Base-by-base conservation (phyloP, 805 yeast genomes). In the Tetrapisispora iriomotensis region DNA sequence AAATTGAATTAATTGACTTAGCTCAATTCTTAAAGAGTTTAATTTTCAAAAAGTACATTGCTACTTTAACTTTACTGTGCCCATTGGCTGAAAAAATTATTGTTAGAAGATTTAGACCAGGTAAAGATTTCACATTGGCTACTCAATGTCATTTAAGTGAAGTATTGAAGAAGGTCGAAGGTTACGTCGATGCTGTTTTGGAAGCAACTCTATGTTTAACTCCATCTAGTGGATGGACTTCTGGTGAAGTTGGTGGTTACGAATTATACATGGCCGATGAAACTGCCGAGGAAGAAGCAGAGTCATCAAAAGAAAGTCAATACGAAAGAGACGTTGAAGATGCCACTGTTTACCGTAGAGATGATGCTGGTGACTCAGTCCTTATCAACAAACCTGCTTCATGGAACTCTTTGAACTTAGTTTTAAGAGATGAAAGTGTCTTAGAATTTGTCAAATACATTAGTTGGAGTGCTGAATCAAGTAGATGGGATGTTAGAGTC, bases 241-340 rank as follows among this genome's bases (percentile, higher is more conserved):
- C 74, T 25, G 94, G 94, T n/a, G 95, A 85, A 51, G 64, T 70
- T 36, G 99, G 99, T 27, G 99, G 96, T 2, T 92, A 94, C 61
- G 96, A 92, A 54, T 66, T 94, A 38, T 80, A 90, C 53, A 84
- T 92, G 94, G 66, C 71, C n/a, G 65, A 71, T 44, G 74, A 74
- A 33, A 68, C 62, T 2, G 69, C 61, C 1, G 69, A 63, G 2
- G 66, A 58, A 4, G 69, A 62, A 3, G 72, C 66, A 19, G 71
- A 64, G 2, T 38, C 19, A 23, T 28, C 8, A 22, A 32, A 34
- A 6, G 33, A 22, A 20, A 37, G 45, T 2, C 73, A 65, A 10
- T 72, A 65, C 19, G 75, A 65, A 60, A 27, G 22, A 21, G 63
- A 52, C 23, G 62, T 58, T 24, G 86, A 80, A 44, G 96, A 87